Percentiles rank a stretch among this genome's conserved stretches.
Evolutionary conservation across 2,329 filamentous ascomycete genomes (phyloP).

Genomic region (Botrytis deweyae): DNA sequence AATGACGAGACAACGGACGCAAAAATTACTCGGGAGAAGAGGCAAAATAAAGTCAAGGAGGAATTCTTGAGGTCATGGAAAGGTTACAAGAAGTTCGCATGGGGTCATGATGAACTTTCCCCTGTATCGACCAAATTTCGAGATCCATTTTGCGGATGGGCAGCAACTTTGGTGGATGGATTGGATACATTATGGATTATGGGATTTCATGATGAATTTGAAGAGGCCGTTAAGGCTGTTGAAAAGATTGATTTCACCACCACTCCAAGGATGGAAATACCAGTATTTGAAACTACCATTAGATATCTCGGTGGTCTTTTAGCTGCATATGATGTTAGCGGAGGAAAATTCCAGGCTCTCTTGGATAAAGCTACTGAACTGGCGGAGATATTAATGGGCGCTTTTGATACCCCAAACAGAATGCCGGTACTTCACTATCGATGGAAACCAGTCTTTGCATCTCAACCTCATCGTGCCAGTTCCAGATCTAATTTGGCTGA

Average conservation of each 20-base stretch:
- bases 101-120: slow-evolving; percentile 81
- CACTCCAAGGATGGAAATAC: slow-evolving; percentile 65
- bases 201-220: slow-evolving; percentile 74
- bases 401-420: slow-evolving; percentile 85
- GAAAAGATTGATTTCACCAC: slow-evolving; percentile 80
- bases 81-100: slow-evolving; percentile 77
- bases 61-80: slow-evolving; percentile 79
- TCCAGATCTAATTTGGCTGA: slow-evolving; percentile 54
- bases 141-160: slow-evolving; percentile 90
- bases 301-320: slow-evolving; percentile 85
- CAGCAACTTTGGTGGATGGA: slow-evolving; percentile 79
- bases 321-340: slow-evolving; percentile 83
- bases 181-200: slow-evolving; percentile 88
- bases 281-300: slow-evolving; percentile 91
- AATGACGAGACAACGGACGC: slow-evolving; percentile 59
- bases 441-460: slow-evolving; percentile 67
- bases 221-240: slow-evolving; percentile 70
- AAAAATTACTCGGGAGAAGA: slow-evolving; percentile 61
- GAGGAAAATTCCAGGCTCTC: slow-evolving; percentile 63
- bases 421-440: slow-evolving; percentile 83
- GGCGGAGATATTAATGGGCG: slow-evolving; percentile 68
- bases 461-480: slow-evolving; percentile 62
- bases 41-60: slow-evolving; percentile 65
- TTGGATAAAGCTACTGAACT: slow-evolving; percentile 71
- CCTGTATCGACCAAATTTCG: slow-evolving; percentile 67